Evolutionary conservation across 768 basidiomycete genomes (phyloP), one percentile per base, ranked within the genome.

Genomic region (Phanerochaete carnosa): DNA sequence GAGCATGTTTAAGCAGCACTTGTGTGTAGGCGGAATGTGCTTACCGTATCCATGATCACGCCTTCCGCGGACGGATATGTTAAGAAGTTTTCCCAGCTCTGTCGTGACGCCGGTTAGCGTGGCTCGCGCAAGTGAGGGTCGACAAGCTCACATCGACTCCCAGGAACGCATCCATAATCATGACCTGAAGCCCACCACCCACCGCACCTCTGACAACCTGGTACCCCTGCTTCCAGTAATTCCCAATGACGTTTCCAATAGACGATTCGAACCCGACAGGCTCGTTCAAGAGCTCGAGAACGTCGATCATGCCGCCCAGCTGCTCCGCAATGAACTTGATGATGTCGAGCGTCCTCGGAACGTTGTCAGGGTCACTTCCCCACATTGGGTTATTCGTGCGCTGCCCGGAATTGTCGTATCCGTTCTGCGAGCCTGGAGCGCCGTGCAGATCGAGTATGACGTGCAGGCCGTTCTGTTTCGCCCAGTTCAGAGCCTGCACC

Each of bases 391-490:
- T 75, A 23, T 69, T 65, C 0, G 83, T 86, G 32, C 82, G 76
- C 68, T 86, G 86, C 1, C 89, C 89, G 8, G 88, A 90, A 71
- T 90, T 91, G 72, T 90, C 89, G 71, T 84, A 90, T 2, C 89
- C 88, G 61, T 78, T 77, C 70, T 77, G 77, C 23, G 75, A 77
- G 51, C 84, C 87, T 0, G 88, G 86, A 4, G 85, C 88, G 28
- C 88, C 89, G 68, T 93, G 91, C 13, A 89, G 77, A 72, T 93
- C 92, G 43, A 94, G 67, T 61, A 94, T 85, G 59, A 90, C 86
- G 57, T 87, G 84, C 8, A 94, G 67, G 19, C 77, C 77, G 66
- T 89, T 75, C 26, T 79, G 75, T 43, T 77, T 77, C 1, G 92
- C 92, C 83, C 87, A 89, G 62, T 75, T 74, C 49, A 91, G 80